These are phyloP conservation scores for Hypoxylon sp. DNA, from an alignment of 2,329 filamentous ascomycete species.

Conservation along the genomic window DNA sequence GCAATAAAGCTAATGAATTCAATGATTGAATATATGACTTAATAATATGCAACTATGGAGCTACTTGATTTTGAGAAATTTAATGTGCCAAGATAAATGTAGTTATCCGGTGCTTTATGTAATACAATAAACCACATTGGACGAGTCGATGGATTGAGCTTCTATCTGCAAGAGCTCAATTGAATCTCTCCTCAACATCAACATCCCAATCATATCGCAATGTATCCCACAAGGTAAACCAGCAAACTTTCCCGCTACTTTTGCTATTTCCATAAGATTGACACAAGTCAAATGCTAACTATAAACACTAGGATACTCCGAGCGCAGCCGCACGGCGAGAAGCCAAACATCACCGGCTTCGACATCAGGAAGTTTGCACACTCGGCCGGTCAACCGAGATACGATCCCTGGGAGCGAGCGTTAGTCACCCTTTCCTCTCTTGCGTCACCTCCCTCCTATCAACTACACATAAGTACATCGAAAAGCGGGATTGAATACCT, in stretches of 20 bases:
- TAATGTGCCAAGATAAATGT: neutral
- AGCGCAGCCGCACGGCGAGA: conserved; percentile 55
- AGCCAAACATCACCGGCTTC: conserved; percentile 90
- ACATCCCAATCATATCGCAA: conserved; percentile 34
- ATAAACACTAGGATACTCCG: conserved; percentile 56
- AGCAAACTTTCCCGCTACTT: neutral
- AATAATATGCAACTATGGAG: neutral
- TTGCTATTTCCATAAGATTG: neutral
- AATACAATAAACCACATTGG: conserved; percentile 4
- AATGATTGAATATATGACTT: no score
- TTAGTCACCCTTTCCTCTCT: conserved; percentile 53
- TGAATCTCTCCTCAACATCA: conserved; percentile 3
- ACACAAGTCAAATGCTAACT: conserved; percentile 19
- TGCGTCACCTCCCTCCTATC: no score
- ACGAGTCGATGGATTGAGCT: conserved; percentile 9
- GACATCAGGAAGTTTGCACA: conserved; percentile 82
- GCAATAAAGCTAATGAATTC: no score
- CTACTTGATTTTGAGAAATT: neutral
- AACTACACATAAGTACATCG: no score
- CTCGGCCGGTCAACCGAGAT: conserved; percentile 68
- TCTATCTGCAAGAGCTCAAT: conserved; percentile 10
- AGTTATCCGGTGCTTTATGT: neutral
- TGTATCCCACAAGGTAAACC: conserved; percentile 50
- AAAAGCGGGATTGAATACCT: no score
- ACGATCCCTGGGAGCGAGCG: conserved; percentile 74